These are phyloP conservation scores for Sporothrix humicola DNA, from an alignment of 2,329 filamentous ascomycete species.

Conservation along the genomic window DNA sequence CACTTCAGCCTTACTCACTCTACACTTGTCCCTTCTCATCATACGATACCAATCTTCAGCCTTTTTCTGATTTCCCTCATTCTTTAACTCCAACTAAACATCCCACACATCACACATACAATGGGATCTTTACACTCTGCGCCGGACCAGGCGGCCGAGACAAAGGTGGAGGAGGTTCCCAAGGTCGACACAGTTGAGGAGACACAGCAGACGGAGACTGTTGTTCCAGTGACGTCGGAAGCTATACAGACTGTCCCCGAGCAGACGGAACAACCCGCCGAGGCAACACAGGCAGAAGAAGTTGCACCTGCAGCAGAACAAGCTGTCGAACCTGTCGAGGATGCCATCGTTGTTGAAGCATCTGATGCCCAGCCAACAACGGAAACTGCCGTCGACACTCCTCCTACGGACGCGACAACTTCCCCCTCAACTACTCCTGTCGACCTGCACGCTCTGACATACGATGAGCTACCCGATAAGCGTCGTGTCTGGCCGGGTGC, in stretches of 20 bases:
- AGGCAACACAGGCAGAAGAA: background rate
- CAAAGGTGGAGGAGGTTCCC: background rate
- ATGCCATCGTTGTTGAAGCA: background rate
- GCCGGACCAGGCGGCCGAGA: background rate
- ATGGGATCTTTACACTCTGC: slow-evolving; percentile 20
- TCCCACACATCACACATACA: background rate
- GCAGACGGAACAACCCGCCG: background rate
- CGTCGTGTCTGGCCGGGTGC: slow-evolving; percentile 55
- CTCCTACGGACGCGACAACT: background rate
- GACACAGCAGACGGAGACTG: background rate
- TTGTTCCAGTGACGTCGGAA: background rate
- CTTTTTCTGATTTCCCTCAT: too few relatives aligned
- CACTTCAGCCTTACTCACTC: background rate
- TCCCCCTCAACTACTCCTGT: background rate
- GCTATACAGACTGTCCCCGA: background rate
- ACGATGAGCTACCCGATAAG: slow-evolving; percentile 55
- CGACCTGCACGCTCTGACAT: slow-evolving; percentile 38
- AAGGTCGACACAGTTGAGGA: background rate
- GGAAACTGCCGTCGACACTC: background rate
- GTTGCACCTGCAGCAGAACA: background rate
- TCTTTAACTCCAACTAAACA: background rate
- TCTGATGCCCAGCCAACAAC: background rate
- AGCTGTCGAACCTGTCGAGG: background rate
- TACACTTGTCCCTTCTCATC: background rate
- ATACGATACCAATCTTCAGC: background rate